phyloP scores from a whole-genome alignment of 345 rosid species.

The Iberis pinnata region DNA sequence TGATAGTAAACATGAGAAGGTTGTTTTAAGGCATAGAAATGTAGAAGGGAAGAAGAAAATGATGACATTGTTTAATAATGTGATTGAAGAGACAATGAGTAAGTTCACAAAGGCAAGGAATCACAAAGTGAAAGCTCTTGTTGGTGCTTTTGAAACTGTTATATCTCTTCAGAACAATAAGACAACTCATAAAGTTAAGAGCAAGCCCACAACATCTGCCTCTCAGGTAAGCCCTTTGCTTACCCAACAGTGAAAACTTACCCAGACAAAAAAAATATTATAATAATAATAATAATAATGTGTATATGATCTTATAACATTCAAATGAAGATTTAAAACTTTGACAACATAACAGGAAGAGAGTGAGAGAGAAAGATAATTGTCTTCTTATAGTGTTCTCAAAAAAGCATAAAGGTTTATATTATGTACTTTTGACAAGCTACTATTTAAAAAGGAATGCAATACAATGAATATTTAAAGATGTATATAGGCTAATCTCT shows the following conservation, averaged over 20 bases:
- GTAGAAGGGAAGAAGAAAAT: slow-evolving; percentile 39
- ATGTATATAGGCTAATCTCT: slow-evolving; percentile 22
- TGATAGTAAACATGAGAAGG: slow-evolving; percentile 26
- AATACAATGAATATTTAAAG: slow-evolving; percentile 1
- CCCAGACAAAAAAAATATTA: too few relatives aligned
- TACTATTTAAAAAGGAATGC: too few relatives aligned
- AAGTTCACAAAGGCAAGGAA: slow-evolving; percentile 52
- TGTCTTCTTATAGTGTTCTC: too few relatives aligned
- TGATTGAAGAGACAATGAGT: slow-evolving; percentile 72
- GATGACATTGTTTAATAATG: slow-evolving; percentile 48
- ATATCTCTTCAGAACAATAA: slow-evolving; percentile 61
- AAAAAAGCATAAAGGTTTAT: too few relatives aligned
- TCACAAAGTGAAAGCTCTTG: slow-evolving; percentile 82
- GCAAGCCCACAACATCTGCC: slow-evolving; percentile 29
- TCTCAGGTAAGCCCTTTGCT: slow-evolving; percentile 15
- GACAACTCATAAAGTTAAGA: slow-evolving; percentile 21
- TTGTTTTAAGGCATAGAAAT: slow-evolving; percentile 47
- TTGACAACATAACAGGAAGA: too few relatives aligned
- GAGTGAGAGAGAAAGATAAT: too few relatives aligned
- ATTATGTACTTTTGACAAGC: too few relatives aligned
- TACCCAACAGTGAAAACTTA: slow-evolving; percentile 16
- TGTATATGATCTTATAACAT: slow-evolving; percentile 5
- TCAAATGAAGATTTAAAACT: neutral
- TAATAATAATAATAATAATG: neutral
- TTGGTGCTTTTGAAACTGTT: slow-evolving; percentile 81